Conservation (phyloP, 805 yeast genomes). For the Candida golubevii region DNA sequence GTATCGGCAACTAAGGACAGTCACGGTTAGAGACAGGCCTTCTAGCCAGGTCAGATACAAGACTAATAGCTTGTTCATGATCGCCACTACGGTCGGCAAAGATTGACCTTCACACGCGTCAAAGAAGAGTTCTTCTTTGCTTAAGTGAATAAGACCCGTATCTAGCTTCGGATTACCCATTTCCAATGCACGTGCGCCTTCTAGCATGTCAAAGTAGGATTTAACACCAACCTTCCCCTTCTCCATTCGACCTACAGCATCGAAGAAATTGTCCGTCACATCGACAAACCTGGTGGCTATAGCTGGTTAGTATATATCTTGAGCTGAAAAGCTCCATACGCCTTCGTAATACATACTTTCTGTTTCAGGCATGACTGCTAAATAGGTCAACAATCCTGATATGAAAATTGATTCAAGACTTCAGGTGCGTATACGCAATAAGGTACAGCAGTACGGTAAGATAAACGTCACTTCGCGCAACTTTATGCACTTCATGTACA, state of each 20-base stretch:
- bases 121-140: conserved; percentile 43
- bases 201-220: conserved; percentile 60
- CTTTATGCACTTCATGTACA: too few relatives aligned
- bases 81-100: conserved; percentile 41
- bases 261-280: conserved; percentile 51
- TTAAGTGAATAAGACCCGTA: conserved; percentile 59
- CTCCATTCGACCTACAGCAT: conserved; percentile 25
- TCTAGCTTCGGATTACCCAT: conserved; percentile 69
- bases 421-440: too few relatives aligned
- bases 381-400: too few relatives aligned
- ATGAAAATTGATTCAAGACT: too few relatives aligned
- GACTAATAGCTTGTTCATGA: conserved; percentile 52
- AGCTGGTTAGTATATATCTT: neutral
- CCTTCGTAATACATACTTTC: too few relatives aligned
- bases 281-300: conserved; percentile 30
- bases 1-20: conserved; percentile 70
- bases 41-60: conserved; percentile 69
- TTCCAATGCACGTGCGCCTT: conserved; percentile 88
- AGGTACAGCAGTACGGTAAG: too few relatives aligned
- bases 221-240: conserved; percentile 54
- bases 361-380: too few relatives aligned
- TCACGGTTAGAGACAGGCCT: conserved; percentile 70
- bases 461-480: too few relatives aligned
- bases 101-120: conserved; percentile 38
- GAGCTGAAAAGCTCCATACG: too few relatives aligned